Evolutionary conservation across 305 asterid genomes (phyloP).

Genomic region (Fraxinus platypoda): DNA sequence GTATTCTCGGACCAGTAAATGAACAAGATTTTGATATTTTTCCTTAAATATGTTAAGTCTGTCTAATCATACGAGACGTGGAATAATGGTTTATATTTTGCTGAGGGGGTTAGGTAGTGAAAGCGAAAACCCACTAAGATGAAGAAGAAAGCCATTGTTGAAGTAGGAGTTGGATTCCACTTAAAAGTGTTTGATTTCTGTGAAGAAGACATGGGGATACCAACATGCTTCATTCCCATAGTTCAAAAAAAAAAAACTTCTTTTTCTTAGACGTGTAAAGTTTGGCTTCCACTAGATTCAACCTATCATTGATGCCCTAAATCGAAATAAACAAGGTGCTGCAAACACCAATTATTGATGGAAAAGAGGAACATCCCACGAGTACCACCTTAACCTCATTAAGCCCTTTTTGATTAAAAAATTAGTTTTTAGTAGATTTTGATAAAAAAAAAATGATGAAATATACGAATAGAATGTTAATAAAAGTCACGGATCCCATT

Average conservation of each 20-base stretch:
- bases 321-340: slow-evolving; percentile 34
- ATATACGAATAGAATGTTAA: no score
- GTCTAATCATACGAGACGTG: not conserved
- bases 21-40: not conserved
- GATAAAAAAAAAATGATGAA: no score
- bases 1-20: not conserved
- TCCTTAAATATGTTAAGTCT: not conserved
- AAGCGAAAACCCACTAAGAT: slow-evolving; percentile 57
- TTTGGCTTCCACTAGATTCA: slow-evolving; percentile 62
- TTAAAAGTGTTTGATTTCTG: slow-evolving; percentile 52
- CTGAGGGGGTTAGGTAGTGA: slow-evolving; percentile 64
- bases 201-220: slow-evolving; percentile 57
- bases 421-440: no score
- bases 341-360: slow-evolving; percentile 61
- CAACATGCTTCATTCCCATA: slow-evolving; percentile 31
- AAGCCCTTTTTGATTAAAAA: not conserved
- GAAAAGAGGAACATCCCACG: slow-evolving; percentile 32
- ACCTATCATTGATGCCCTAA: slow-evolving; percentile 50
- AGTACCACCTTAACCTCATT: slow-evolving; percentile 23
- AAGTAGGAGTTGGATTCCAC: slow-evolving; percentile 78
- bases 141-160: slow-evolving; percentile 40
- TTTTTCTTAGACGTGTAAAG: slow-evolving; percentile 64
- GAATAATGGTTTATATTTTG: slow-evolving; percentile 10
- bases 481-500: not conserved
- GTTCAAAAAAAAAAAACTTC: not conserved